A percentile compares a stretch with the other conserved stretches of the same genome.
Conservation (phyloP, 1,284 basidiomycete genomes). For the Irpex sp. region DNA sequence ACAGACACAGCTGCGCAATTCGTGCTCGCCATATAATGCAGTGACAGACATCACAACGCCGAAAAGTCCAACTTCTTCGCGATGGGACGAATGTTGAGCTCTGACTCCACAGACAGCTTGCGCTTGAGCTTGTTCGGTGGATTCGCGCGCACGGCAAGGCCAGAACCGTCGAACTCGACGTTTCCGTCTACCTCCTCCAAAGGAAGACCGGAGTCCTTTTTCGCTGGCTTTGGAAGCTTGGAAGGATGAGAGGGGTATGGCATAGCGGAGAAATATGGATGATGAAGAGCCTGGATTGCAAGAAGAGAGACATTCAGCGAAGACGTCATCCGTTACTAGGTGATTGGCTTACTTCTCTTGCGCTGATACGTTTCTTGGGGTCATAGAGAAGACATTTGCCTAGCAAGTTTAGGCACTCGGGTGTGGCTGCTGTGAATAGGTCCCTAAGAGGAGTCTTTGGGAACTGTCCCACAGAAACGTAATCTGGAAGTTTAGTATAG, state of each 20-base stretch:
- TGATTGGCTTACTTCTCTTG: conserved; percentile 57
- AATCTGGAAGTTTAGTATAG: conserved; percentile 86
- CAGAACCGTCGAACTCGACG: conserved; percentile 36
- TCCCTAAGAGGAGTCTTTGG: conserved; percentile 78
- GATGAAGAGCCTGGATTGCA: conserved; percentile 54
- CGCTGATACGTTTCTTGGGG: conserved; percentile 76
- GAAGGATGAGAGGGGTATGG: conserved; percentile 80
- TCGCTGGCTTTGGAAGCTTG: conserved; percentile 73
- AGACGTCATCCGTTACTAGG: not conserved
- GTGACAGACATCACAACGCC: not conserved
- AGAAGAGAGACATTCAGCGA: too few species aligned
- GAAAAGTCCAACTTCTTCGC: conserved; percentile 44
- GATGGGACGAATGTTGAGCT: conserved; percentile 34
- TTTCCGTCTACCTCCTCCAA: conserved; percentile 74
- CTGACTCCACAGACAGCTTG: conserved; percentile 35
- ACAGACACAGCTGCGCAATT: too few species aligned
- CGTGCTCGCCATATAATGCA: too few species aligned
- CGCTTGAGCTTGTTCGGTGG: conserved; percentile 42
- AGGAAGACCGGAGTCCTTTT: conserved; percentile 44
- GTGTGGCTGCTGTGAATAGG: conserved; percentile 87
- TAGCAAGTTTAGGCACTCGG: conserved; percentile 84
- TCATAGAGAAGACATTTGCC: conserved; percentile 80
- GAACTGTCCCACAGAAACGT: conserved; percentile 77
- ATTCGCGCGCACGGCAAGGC: conserved; percentile 33
- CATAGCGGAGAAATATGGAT: conserved; percentile 73